Percentiles rank a stretch among this genome's conserved stretches.
Evolutionary conservation across 192 early-diverging fungal species (phyloP).

Genomic region (Coemansia sp.): DNA sequence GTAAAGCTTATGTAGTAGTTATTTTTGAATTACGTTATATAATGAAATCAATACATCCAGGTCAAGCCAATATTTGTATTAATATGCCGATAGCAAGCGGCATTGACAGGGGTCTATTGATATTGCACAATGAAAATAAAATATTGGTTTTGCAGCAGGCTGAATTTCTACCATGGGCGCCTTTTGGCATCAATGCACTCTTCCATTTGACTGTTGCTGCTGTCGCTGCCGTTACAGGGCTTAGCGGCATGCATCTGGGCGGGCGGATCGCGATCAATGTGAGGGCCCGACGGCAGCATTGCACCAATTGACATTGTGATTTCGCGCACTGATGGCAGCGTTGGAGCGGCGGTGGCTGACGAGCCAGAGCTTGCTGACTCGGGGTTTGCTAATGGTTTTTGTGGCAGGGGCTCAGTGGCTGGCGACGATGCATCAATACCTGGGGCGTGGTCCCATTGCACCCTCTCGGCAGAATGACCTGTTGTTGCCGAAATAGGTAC

Average conservation of each 20-base stretch:
- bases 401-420: conserved; percentile 3
- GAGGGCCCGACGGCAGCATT: conserved; percentile 24
- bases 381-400: conserved; percentile 9
- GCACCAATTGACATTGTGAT: conserved; percentile 46
- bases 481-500: not conserved
- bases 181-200: conserved; percentile 11
- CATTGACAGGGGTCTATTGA: no score
- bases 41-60: not conserved
- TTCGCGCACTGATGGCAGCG: conserved; percentile 48
- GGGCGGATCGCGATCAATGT: conserved; percentile 11
- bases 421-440: conserved; percentile 8
- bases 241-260: not conserved
- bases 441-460: conserved; percentile 15
- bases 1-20: no score
- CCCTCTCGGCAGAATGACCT: not conserved
- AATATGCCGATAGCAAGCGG: not conserved
- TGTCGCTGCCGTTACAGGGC: not conserved
- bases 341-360: conserved; percentile 20
- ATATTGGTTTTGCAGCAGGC: not conserved
- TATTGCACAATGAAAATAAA: no score
- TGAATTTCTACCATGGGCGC: conserved; percentile 35
- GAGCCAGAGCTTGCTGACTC: conserved; percentile 17
- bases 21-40: no score
- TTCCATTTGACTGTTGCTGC: not conserved
- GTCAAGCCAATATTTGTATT: not conserved